Conservation (phyloP, 805 yeast genomes). For the Ogataea trehaloabstinens region DNA sequence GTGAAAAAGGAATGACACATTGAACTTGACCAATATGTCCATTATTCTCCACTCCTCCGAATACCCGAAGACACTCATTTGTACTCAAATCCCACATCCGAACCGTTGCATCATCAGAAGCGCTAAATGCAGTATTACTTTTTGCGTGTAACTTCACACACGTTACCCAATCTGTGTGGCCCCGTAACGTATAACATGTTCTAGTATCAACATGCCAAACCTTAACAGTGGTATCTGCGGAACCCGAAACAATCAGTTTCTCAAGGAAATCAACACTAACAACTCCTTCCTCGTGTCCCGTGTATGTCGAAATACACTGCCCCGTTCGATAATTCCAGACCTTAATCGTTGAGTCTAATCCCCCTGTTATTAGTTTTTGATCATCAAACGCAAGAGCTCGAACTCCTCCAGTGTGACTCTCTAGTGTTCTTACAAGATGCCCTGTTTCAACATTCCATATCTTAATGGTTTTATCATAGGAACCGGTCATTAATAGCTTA, state of each 20-base stretch:
- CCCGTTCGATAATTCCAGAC: slow-evolving; percentile 98
- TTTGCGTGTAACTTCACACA: slow-evolving; percentile 82
- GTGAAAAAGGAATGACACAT: slow-evolving; percentile 80
- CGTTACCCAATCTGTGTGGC: slow-evolving; percentile 91
- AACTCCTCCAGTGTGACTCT: slow-evolving; percentile 89
- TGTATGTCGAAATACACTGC: slow-evolving; percentile 86
- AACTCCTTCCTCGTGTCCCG: slow-evolving; percentile 89
- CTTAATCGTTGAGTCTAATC: slow-evolving; percentile 84
- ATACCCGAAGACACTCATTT: slow-evolving; percentile 74
- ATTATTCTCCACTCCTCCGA: slow-evolving; percentile 67
- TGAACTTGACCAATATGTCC: slow-evolving; percentile 96
- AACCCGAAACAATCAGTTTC: slow-evolving; percentile 86
- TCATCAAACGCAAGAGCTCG: slow-evolving; percentile 82
- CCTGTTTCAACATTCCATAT: slow-evolving; percentile 92
- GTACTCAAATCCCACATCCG: slow-evolving; percentile 91
- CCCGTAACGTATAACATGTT: slow-evolving; percentile 88
- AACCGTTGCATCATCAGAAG: slow-evolving; percentile 89
- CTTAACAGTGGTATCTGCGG: slow-evolving; percentile 88
- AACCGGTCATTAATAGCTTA: slow-evolving; percentile 78
- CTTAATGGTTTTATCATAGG: slow-evolving; percentile 85
- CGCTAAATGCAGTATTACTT: slow-evolving; percentile 77
- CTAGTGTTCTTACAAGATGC: slow-evolving; percentile 67
- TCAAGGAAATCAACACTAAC: slow-evolving; percentile 76
- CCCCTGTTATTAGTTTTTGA: slow-evolving; percentile 87
- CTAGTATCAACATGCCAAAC: slow-evolving; percentile 96